Evolutionary conservation across 2,329 filamentous ascomycete genomes (phyloP).

Genomic region (Alternaria ventricosa): DNA sequence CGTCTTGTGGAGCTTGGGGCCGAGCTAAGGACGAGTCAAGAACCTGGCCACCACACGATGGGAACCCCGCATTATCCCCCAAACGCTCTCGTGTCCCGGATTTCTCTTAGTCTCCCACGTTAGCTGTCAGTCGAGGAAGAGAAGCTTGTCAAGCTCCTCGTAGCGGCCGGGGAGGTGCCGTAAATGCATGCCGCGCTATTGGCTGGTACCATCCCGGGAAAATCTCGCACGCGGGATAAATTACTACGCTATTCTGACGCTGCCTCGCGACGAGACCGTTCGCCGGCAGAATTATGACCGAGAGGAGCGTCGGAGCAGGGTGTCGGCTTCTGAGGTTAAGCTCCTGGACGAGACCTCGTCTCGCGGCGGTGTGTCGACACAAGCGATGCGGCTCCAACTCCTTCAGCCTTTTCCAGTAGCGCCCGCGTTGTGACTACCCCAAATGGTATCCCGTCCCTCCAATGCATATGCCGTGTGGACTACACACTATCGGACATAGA

Average conservation of each 20-base stretch:
- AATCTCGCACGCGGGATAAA: background rate
- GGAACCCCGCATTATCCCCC: conserved; percentile 15
- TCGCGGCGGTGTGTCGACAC: conserved; percentile 14
- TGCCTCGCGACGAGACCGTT: conserved; percentile 12
- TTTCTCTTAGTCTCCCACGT: background rate
- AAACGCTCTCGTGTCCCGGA: conserved; percentile 7
- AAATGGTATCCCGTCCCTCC: conserved; percentile 57
- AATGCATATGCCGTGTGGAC: conserved; percentile 38
- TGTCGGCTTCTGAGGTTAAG: background rate
- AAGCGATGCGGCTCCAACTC: conserved; percentile 46
- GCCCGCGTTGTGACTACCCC: conserved; percentile 56
- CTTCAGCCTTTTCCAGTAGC: conserved; percentile 59
- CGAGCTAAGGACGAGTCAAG: conserved; percentile 9
- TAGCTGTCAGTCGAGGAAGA: background rate
- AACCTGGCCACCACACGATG: background rate
- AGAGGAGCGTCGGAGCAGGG: background rate
- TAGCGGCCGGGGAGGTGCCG: background rate
- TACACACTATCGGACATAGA: conserved; percentile 60
- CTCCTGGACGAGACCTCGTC: conserved; percentile 21
- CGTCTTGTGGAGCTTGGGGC: conserved; percentile 18
- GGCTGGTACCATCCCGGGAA: background rate
- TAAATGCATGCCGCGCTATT: background rate
- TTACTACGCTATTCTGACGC: background rate
- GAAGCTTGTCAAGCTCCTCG: background rate
- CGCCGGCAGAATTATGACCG: conserved; percentile 2